Conservation (phyloP, 805 yeast species). For the Pichia paraexigua region DNA sequence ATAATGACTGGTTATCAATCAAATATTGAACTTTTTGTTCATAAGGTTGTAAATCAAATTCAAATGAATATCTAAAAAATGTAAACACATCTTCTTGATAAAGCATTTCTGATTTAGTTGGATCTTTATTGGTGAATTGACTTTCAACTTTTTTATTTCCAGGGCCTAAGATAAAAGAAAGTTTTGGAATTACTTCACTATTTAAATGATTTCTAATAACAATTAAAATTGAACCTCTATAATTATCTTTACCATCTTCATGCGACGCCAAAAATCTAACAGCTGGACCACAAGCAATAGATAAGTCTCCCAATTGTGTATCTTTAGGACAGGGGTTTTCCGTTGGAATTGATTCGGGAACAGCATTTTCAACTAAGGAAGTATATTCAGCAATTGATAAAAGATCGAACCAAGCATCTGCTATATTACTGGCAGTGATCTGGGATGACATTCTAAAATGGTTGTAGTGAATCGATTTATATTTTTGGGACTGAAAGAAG, state of each 20-base stretch:
- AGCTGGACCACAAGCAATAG: constrained; percentile 69
- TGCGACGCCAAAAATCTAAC: constrained; percentile 57
- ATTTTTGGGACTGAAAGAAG: not conserved
- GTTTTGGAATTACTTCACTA: constrained; percentile 12
- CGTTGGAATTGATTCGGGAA: constrained; percentile 15
- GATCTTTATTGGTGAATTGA: not conserved
- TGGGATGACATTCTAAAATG: not conserved
- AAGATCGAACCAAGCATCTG: constrained; percentile 23
- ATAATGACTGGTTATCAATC: constrained; percentile 37
- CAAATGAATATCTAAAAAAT: constrained; percentile 62
- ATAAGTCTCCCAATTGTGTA: constrained; percentile 24
- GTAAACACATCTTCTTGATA: constrained; percentile 36
- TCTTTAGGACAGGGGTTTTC: constrained; percentile 18
- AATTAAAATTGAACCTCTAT: constrained; percentile 62
- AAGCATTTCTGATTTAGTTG: constrained; percentile 31
- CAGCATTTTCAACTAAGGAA: constrained; percentile 13
- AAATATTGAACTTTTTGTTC: constrained; percentile 62
- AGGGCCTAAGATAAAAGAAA: constrained; percentile 31
- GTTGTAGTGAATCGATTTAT: not conserved
- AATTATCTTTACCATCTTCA: constrained; percentile 42
- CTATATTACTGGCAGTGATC: not conserved
- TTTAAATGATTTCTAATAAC: constrained; percentile 40
- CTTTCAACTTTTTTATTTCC: constrained; percentile 28
- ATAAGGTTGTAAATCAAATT: constrained; percentile 35
- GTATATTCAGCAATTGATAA: constrained; percentile 22